Evolutionary conservation across 2,329 filamentous ascomycete genomes (phyloP), one percentile per base, ranked within the genome.

Genomic region (Penicillium sp.): DNA sequence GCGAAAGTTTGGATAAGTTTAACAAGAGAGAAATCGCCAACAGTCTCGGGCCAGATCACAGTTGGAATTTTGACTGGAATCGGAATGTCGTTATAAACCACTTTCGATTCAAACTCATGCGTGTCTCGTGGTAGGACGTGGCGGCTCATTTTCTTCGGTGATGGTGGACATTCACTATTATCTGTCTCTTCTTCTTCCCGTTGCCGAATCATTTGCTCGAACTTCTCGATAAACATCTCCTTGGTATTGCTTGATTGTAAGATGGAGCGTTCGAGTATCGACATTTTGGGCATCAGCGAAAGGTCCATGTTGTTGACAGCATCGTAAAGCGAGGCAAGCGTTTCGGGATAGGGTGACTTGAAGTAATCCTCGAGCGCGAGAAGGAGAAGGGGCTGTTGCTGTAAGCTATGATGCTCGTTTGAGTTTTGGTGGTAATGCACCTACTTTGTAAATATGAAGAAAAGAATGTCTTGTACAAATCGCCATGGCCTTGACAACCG

Each of bases 381-480:
- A 33, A 99, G 80, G 48, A 99, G 81, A 34, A 99, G 81, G 24
- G 94, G 94, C 90, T 93, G 54, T 33, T 16, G 26, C 31, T 51
- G 63, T 66, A 52, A 66, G 39, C 49, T 3, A 18, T 6, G 57
- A 18, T 6, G 57, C 51, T 54, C 18, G 47, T 11, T 16, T 34
- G 28, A 6, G 3, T 24, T 14, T 10, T 11, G 3, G 21, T 8
- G 24, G 39, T 16, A 26, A 48, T 5, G 23, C 54, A 16, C 79
- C 62, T 72, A 89, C 90, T 83, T 99, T 99, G 79, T 99, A 99
- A 60, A 99, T 99, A 75, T 99, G 94, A 63, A 99, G 78, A 75
- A 99, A 99, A 3, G 94, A 92, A 79, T 99, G 94, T 39, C 94
- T 83, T 7, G 94, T 99, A 79, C 94, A 99, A 64, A 99, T 97